These are phyloP conservation scores for Hypoxylon fragiforme DNA, from an alignment of 495 filamentous ascomycete genomes.

Conservation along the genomic window DNA sequence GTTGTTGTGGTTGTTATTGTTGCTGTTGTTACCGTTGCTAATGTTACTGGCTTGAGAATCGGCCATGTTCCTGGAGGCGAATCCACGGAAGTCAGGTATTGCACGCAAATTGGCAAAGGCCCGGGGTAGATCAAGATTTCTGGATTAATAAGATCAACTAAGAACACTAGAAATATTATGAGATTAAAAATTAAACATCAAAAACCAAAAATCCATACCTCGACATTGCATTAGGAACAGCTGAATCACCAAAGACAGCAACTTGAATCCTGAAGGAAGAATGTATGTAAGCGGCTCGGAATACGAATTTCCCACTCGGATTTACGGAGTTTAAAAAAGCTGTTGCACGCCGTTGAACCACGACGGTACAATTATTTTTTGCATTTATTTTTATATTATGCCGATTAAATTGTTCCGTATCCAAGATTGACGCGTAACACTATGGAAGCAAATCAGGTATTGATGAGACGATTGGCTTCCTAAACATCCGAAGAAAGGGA, in stretches of 20 bases:
- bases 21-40: neutral
- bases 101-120: constrained; percentile 19
- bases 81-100: constrained; percentile 15
- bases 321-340: no score
- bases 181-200: constrained; percentile 1
- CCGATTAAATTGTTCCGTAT: no score
- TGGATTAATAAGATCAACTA: constrained; percentile 29
- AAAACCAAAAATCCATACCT: constrained; percentile 28
- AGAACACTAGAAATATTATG: neutral
- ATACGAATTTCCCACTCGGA: no score
- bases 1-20: neutral
- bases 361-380: no score
- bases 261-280: neutral
- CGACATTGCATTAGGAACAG: constrained; percentile 13
- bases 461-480: no score
- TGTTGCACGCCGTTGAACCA: no score
- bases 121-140: constrained; percentile 8
- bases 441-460: no score
- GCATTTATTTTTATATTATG: no score
- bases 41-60: constrained; percentile 17
- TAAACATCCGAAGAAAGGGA: no score
- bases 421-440: no score
- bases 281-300: no score
- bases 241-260: neutral
- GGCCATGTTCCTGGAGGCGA: constrained; percentile 14